These are phyloP conservation scores for Dentipellis fragilis DNA, from an alignment of 768 basidiomycete genomes.

Conservation along the genomic window DNA sequence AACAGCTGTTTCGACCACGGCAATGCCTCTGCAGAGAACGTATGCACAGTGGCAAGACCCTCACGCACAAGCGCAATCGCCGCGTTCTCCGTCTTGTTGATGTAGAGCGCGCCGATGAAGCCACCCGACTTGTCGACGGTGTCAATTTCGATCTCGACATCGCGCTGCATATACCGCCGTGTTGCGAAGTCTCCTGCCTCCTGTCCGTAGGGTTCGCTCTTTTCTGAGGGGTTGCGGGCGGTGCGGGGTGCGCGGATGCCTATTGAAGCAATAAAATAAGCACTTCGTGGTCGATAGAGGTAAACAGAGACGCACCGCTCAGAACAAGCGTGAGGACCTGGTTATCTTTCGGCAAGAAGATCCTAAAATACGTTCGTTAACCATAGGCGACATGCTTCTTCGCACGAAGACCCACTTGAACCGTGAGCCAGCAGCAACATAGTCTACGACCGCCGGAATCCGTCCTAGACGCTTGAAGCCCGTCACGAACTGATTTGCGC, in stretches of 20 bases:
- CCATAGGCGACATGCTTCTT: background rate
- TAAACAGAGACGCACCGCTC: constrained; percentile 40
- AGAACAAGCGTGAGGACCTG: constrained; percentile 90
- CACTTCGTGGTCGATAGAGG: background rate
- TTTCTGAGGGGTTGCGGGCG: constrained; percentile 71
- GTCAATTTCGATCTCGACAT: constrained; percentile 89
- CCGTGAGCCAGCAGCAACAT: constrained; percentile 87
- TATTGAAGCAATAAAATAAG: constrained; percentile 18
- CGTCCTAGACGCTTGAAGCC: constrained; percentile 85
- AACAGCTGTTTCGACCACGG: constrained; percentile 73
- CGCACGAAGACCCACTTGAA: constrained; percentile 59
- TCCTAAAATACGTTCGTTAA: constrained; percentile 27
- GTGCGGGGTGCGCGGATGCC: constrained; percentile 88
- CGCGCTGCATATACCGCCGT: constrained; percentile 84
- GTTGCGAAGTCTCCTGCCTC: constrained; percentile 78
- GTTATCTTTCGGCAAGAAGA: constrained; percentile 85
- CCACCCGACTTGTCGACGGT: constrained; percentile 90
- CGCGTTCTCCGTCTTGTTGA: constrained; percentile 80
- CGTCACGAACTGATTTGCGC: constrained; percentile 82
- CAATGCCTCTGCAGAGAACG: constrained; percentile 77
- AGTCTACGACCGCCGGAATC: constrained; percentile 83
- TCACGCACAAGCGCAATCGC: constrained; percentile 78
- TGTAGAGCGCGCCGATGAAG: constrained; percentile 81
- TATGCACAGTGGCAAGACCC: constrained; percentile 81
- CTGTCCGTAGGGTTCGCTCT: constrained; percentile 78